Evolutionary conservation across 768 basidiomycete genomes (phyloP).

Genomic region (Peribolospora kevripleyi): DNA sequence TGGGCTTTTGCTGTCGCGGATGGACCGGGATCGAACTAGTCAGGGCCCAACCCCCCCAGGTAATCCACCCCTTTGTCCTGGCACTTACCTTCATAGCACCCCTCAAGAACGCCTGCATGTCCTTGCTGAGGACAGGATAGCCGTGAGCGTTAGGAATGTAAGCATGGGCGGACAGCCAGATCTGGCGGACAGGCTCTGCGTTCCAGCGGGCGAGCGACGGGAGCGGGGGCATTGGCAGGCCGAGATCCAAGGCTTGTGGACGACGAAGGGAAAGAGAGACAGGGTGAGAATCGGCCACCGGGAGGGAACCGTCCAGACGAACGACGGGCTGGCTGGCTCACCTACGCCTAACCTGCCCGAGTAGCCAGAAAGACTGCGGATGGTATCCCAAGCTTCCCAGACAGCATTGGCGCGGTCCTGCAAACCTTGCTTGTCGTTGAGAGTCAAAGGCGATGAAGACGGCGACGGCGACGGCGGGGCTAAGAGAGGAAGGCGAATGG

Average conservation of each 20-base stretch:
- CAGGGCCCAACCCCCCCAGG: neutral
- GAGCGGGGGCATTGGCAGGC: conserved; percentile 58
- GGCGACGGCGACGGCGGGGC: conserved; percentile 17
- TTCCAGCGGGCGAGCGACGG: conserved; percentile 66
- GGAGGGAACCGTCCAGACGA: neutral
- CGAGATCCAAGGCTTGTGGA: conserved; percentile 57
- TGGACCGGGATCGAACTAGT: conserved; percentile 10
- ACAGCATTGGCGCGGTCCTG: neutral
- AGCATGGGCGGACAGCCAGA: conserved; percentile 67
- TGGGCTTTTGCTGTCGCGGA: conserved; percentile 49
- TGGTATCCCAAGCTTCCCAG: conserved; percentile 98
- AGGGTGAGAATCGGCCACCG: conserved; percentile 21
- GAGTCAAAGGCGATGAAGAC: no score
- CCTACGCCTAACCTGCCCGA: conserved; percentile 21
- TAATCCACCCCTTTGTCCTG: neutral
- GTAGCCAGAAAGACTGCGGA: conserved; percentile 72
- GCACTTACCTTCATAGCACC: conserved; percentile 57
- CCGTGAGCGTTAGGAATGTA: conserved; percentile 92
- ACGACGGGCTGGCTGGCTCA: conserved; percentile 10
- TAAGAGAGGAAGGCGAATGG: conserved; percentile 25
- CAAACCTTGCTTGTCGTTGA: no score
- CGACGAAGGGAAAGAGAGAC: conserved; percentile 40
- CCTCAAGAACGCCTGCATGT: conserved; percentile 69
- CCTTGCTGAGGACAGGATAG: conserved; percentile 86
- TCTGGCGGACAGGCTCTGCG: conserved; percentile 70